A percentile compares a stretch with the other conserved stretches of the same genome.
Conservation (phyloP, 163 green algal genomes). For the Picocystis sp. region DNA sequence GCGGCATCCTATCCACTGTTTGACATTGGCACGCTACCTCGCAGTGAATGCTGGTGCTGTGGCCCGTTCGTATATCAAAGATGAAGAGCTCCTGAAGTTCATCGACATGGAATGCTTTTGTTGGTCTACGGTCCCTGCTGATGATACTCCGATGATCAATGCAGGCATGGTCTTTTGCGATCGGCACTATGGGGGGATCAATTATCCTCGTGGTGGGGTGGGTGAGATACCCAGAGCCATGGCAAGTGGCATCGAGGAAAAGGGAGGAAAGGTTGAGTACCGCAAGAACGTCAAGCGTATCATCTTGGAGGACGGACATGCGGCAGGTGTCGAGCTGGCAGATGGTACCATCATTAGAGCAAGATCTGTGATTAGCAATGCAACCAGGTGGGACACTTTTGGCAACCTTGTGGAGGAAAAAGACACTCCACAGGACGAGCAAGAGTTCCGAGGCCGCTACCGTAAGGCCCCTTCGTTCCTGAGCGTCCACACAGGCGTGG, state of each 20-base stretch:
- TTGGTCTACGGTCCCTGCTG: slow-evolving; percentile 69
- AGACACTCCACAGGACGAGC: slow-evolving; percentile 39
- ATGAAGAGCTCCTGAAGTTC: slow-evolving; percentile 76
- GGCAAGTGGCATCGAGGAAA: slow-evolving; percentile 46
- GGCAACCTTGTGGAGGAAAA: slow-evolving; percentile 46
- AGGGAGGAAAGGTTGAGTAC: slow-evolving; percentile 68
- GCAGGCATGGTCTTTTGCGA: slow-evolving; percentile 60
- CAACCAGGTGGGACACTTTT: slow-evolving; percentile 94
- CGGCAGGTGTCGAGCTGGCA: slow-evolving; percentile 13
- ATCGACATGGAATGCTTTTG: slow-evolving; percentile 95
- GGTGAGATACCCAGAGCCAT: slow-evolving; percentile 56
- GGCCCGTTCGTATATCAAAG: slow-evolving; percentile 53
- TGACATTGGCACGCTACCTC: slow-evolving; percentile 53
- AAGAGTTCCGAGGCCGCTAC: slow-evolving; percentile 54
- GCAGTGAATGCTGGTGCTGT: slow-evolving; percentile 37
- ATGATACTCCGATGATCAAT: slow-evolving; percentile 88
- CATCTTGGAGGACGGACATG: slow-evolving; percentile 22
- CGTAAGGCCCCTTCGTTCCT: slow-evolving; percentile 88
- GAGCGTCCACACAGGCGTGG: slow-evolving; percentile 76
- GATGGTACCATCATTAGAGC: slow-evolving; percentile 20
- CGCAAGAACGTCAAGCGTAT: slow-evolving; percentile 80
- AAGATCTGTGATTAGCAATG: slow-evolving; percentile 77
- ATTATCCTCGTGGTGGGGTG: slow-evolving; percentile 83
- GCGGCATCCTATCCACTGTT: slow-evolving; percentile 57
- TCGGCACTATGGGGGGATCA: slow-evolving; percentile 88